Conservation (phyloP, 1,139 yeast genomes). For the Yamadazyma oceani region DNA sequence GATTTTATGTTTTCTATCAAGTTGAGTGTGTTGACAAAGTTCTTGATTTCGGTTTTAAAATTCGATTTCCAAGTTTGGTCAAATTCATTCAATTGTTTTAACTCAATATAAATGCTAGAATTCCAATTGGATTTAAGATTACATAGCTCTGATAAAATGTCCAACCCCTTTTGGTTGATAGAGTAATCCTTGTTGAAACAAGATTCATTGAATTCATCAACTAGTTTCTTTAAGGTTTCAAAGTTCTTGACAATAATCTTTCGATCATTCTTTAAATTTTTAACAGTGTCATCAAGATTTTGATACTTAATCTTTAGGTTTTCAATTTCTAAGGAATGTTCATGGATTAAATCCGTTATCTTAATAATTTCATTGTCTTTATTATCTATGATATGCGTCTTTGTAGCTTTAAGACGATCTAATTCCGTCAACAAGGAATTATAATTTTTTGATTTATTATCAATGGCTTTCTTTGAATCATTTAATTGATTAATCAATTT, state of each 20-base stretch:
- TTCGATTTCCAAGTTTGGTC: constrained; percentile 37
- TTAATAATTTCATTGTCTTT: not conserved
- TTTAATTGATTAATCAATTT: constrained; percentile 32
- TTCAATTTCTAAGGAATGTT: constrained; percentile 3
- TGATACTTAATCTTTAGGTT: constrained; percentile 18
- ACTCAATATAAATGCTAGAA: constrained; percentile 31
- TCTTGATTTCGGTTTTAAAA: constrained; percentile 32
- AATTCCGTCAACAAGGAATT: constrained; percentile 4
- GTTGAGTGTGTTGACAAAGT: constrained; percentile 32
- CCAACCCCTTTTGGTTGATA: constrained; percentile 28
- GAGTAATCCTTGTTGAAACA: constrained; percentile 36
- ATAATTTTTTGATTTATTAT: constrained; percentile 10
- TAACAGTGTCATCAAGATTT: constrained; percentile 24
- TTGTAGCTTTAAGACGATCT: constrained; percentile 1
- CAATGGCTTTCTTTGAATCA: constrained; percentile 21
- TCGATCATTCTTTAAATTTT: constrained; percentile 27
- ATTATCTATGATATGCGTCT: not conserved
- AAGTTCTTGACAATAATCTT: constrained; percentile 22
- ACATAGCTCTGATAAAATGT: constrained; percentile 26
- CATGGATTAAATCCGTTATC: not conserved
- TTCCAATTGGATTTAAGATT: constrained; percentile 38
- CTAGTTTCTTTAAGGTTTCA: constrained; percentile 26
- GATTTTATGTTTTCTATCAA: constrained; percentile 32
- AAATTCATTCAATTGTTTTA: constrained; percentile 26
- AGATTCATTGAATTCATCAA: constrained; percentile 29